Percentiles rank a stretch among this genome's conserved stretches.
Conservation (phyloP, 805 yeast genomes). For the Dipodascopsis tothii region DNA sequence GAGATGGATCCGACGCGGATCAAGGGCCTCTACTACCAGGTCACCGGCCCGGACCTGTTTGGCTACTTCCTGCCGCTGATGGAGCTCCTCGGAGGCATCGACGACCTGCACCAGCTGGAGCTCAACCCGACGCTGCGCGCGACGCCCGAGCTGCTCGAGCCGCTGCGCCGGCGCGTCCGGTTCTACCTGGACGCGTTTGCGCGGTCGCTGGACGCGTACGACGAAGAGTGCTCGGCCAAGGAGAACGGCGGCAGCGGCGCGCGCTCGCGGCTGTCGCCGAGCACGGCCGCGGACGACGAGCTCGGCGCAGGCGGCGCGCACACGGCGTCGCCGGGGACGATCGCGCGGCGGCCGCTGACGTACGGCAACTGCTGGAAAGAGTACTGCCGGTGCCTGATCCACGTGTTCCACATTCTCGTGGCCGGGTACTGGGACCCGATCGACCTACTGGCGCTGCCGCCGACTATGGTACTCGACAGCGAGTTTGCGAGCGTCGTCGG, state of each 20-base stretch:
- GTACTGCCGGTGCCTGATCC: constrained; percentile 21
- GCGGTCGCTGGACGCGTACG: constrained; percentile 14
- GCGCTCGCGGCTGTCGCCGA: background rate
- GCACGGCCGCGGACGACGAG: background rate
- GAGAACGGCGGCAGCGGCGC: background rate
- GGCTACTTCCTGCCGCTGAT: constrained; percentile 36
- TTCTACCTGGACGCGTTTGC: constrained; percentile 15
- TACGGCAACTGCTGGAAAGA: constrained; percentile 14
- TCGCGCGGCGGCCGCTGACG: constrained; percentile 3
- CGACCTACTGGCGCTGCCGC: constrained; percentile 25
- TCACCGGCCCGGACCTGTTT: constrained; percentile 32
- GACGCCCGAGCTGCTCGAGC: constrained; percentile 15
- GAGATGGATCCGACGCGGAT: constrained; percentile 29
- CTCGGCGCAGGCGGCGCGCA: background rate
- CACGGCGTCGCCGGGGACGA: constrained; percentile 4
- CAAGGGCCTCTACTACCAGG: constrained; percentile 26
- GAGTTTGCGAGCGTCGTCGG: constrained; percentile 25
- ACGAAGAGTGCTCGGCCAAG: constrained; percentile 7
- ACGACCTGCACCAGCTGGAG: constrained; percentile 23
- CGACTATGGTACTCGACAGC: constrained; percentile 21
- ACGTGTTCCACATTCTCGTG: constrained; percentile 28
- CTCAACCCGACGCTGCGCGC: constrained; percentile 25
- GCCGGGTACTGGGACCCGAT: constrained; percentile 30
- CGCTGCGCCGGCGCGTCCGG: constrained; percentile 18
- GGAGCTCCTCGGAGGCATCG: constrained; percentile 31